These are phyloP conservation scores for Bigelowiella natans DNA, from an alignment of 78 protist genomes.

Conservation along the genomic window DNA sequence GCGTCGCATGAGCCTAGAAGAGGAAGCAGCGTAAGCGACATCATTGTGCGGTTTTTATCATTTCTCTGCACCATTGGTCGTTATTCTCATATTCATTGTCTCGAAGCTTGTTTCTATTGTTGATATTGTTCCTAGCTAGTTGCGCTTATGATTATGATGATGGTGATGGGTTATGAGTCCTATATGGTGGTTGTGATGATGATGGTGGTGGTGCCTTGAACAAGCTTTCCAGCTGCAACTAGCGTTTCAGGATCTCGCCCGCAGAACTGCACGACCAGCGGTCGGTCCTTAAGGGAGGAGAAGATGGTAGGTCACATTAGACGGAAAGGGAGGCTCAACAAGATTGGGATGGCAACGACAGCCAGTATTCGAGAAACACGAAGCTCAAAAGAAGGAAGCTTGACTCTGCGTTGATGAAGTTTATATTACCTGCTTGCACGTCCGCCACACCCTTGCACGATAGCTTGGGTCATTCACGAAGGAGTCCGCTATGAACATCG, in stretches of 20 bases:
- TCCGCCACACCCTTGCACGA: neutral
- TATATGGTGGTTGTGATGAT: neutral
- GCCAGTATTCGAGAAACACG: no score
- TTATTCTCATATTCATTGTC: neutral
- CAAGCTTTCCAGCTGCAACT: neutral
- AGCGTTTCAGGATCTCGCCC: neutral
- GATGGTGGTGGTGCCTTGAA: neutral
- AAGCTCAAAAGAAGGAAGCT: no score
- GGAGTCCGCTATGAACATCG: neutral
- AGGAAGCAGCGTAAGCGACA: neutral
- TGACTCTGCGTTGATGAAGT: no score
- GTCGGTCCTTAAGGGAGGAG: neutral
- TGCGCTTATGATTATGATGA: neutral
- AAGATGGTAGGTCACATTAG: neutral
- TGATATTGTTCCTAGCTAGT: neutral
- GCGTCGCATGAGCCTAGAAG: neutral
- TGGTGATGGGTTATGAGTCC: neutral
- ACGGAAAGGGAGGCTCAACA: no score
- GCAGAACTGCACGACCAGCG: constrained; percentile 12
- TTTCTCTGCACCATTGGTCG: neutral
- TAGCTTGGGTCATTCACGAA: neutral
- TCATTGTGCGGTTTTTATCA: neutral
- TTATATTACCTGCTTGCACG: no score
- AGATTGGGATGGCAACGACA: no score
- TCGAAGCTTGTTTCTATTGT: neutral